These are phyloP conservation scores for Aegilops sharonensis DNA, from an alignment of 176 grass and related monocot species.

Conservation along the genomic window DNA sequence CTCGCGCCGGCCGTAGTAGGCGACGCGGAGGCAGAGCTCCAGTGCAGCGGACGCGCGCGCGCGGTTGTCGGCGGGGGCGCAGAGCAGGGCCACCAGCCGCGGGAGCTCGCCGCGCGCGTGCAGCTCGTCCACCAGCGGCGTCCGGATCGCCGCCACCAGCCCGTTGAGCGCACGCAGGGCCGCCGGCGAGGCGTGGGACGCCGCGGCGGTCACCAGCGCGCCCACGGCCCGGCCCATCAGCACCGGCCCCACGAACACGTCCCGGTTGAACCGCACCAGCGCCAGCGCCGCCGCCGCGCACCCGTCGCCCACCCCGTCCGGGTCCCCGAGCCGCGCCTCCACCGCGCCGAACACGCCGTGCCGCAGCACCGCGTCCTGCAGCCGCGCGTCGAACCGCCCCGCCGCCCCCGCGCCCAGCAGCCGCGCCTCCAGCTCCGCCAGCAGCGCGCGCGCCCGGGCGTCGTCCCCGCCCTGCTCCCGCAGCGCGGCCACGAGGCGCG, in stretches of 20 bases:
- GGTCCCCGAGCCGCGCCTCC: conserved; percentile 47
- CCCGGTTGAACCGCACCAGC: conserved; percentile 88
- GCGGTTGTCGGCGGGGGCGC: conserved; percentile 27
- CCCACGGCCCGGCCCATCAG: conserved; percentile 70
- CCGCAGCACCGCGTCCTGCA: conserved; percentile 65
- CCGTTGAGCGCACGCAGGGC: conserved; percentile 60
- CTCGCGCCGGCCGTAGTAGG: conserved; percentile 71
- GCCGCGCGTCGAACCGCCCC: conserved; percentile 66
- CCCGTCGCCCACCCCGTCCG: conserved; percentile 49
- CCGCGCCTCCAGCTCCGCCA: conserved; percentile 43
- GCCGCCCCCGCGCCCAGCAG: conserved; percentile 26
- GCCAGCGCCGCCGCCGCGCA: conserved; percentile 55
- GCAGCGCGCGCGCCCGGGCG: conserved; percentile 10
- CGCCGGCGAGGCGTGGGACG: conserved; percentile 14
- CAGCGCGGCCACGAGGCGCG: conserved; percentile 58
- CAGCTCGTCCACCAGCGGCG: conserved; percentile 88
- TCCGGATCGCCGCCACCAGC: conserved; percentile 56
- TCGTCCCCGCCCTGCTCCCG: background rate
- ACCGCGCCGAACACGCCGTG: conserved; percentile 62
- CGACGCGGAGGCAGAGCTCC: conserved; percentile 56
- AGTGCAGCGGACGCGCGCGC: conserved; percentile 55
- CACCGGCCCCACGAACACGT: conserved; percentile 79
- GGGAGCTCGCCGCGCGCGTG: conserved; percentile 61
- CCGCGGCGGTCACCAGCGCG: conserved; percentile 35
- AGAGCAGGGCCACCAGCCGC: conserved; percentile 61